Conservation (phyloP, 73 alveolate genomes). For the Paramecium primaurelia region DNA sequence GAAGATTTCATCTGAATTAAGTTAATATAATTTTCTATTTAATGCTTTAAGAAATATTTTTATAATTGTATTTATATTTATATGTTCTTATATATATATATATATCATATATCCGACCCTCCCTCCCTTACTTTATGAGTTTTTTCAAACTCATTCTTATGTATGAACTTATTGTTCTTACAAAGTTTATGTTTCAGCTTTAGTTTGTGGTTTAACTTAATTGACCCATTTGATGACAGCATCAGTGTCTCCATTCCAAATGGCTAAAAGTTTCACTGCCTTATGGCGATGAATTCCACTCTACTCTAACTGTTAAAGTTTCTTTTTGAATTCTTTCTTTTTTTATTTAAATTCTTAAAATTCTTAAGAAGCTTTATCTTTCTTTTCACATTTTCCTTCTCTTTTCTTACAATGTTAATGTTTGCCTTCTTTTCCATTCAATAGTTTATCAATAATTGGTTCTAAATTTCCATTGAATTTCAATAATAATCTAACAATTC, state of each 20-base stretch:
- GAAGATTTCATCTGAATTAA: neutral
- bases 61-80: neutral
- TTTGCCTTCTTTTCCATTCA: neutral
- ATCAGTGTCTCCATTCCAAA: neutral
- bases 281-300: neutral
- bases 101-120: constrained; percentile 47
- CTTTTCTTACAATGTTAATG: neutral
- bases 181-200: neutral
- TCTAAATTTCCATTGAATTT: constrained; percentile 20
- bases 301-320: neutral
- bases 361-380: neutral
- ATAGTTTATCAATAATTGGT: neutral
- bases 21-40: neutral
- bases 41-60: neutral
- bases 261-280: constrained; percentile 40
- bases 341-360: neutral
- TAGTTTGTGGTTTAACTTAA: neutral
- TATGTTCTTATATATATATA: neutral
- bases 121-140: constrained; percentile 41
- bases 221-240: constrained; percentile 40
- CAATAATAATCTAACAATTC: neutral
- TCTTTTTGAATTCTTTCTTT: neutral
- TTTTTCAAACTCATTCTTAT: neutral
- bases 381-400: neutral
- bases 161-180: constrained; percentile 5